Evolutionary conservation across 352 stramenopile genomes (phyloP).

Genomic region (Plasmopara muralis): DNA sequence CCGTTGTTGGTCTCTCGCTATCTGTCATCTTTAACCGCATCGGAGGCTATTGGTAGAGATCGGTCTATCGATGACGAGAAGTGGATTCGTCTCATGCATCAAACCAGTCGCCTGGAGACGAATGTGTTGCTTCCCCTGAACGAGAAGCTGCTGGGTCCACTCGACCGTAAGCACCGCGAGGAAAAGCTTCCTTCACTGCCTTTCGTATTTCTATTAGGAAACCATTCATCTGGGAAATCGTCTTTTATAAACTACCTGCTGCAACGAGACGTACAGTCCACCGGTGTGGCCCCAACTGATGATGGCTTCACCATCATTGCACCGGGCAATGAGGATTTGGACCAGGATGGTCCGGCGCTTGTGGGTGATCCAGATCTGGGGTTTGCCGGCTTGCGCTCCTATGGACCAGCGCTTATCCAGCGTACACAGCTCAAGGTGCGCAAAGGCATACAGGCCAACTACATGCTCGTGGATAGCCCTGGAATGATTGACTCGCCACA

Average conservation of each 20-base stretch:
- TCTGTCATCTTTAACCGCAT: constrained; percentile 19
- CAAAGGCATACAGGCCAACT: constrained; percentile 89
- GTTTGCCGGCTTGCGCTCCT: constrained; percentile 93
- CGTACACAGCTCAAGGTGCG: constrained; percentile 98
- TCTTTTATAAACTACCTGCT: constrained; percentile 99
- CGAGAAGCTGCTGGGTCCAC: constrained; percentile 76
- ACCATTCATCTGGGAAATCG: constrained; percentile 98
- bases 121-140: constrained; percentile 75
- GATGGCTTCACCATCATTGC: constrained; percentile 99
- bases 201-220: constrained; percentile 98
- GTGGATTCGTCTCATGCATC: constrained; percentile 78
- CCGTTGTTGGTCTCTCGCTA: constrained; percentile 8
- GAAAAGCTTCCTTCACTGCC: constrained; percentile 91
- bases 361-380: constrained; percentile 98
- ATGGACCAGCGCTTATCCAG: constrained; percentile 96
- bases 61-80: constrained; percentile 48
- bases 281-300: constrained; percentile 99
- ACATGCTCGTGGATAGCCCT: constrained; percentile 98
- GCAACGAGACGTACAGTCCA: constrained; percentile 93
- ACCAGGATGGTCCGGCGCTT: constrained; percentile 93
- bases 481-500: constrained; percentile 99
- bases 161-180: constrained; percentile 86
- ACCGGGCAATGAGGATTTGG: constrained; percentile 92
- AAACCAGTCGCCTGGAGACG: constrained; percentile 68
- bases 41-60: constrained; percentile 19